Evolutionary conservation across 148 eudicot genomes (phyloP), one percentile per base, ranked within the genome.

Genomic region (Camellia granthamiana): DNA sequence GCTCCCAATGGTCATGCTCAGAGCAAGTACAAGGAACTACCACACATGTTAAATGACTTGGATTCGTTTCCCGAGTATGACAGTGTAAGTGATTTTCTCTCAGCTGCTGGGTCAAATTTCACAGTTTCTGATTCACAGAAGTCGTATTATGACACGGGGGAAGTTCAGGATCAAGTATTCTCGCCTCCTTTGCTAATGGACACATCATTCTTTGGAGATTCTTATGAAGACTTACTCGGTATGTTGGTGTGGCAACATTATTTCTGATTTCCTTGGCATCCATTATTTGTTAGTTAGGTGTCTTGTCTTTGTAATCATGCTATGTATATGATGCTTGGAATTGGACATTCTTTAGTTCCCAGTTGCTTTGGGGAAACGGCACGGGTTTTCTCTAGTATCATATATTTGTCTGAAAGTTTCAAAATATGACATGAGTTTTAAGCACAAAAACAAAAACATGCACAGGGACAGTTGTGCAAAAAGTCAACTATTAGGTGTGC

Each of bases 201-300:
- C 3, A 81, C 98, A 47, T 90, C 97, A 68, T 82, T 91, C 82
- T 85, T 92, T 79, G 89, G 88, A 66, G 99, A 96, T 86, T 81
- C 88, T 69, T 96, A 91, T 78, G 99, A 96, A 84, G 99, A 96
- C 85, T 84, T 96, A 75, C 98, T 96, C 73, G 99, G 99, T 96
- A 89, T 72, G 88, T 80, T 69, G 18, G 59, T 66, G 56, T 80
- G 58, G 38, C 70, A 54, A 19, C n/a, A 13, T 23, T 43, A 7
- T 81, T 2, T 78, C 21, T 86, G 10, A 8, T 75, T 79, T 75
- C 55, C 0, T 19, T 49, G 62, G 38, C 70, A 78, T 60, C 69
- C 54, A 38, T n/a, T 49, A 0, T 79, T 21, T 69, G 13, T 68
- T 56, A 16, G 52, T 44, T 55, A 7, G 13, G 4, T 58, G 19